Percentiles rank a stretch among this genome's conserved stretches.
These are phyloP conservation scores for Ogataea henricii DNA, from an alignment of 805 yeast species.

Conservation along the genomic window DNA sequence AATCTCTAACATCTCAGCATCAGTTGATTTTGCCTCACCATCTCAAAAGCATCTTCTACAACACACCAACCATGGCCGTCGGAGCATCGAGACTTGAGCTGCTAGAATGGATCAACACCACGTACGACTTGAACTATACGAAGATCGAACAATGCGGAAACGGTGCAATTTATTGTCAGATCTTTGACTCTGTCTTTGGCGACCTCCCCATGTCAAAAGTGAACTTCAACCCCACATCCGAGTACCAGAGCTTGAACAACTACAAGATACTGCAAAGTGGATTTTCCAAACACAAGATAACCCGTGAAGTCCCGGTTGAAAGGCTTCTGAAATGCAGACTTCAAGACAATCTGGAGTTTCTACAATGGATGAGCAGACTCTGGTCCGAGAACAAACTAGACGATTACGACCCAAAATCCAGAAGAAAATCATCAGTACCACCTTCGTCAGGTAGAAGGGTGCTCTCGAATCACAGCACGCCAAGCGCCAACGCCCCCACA, in stretches of 20 bases:
- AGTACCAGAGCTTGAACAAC: slow-evolving; percentile 76
- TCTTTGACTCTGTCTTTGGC: slow-evolving; percentile 79
- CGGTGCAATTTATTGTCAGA: slow-evolving; percentile 94
- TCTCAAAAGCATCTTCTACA: neutral
- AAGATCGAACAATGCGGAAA: slow-evolving; percentile 93
- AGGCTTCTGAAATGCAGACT: slow-evolving; percentile 80
- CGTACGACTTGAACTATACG: slow-evolving; percentile 62
- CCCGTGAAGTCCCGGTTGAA: slow-evolving; percentile 78
- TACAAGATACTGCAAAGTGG: slow-evolving; percentile 83
- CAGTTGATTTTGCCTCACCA: too few relatives aligned
- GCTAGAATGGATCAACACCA: slow-evolving; percentile 79
- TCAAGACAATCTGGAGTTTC: slow-evolving; percentile 91
- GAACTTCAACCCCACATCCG: slow-evolving; percentile 66
- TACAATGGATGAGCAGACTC: slow-evolving; percentile 85
- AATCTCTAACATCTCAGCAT: neutral
- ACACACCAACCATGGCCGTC: slow-evolving; percentile 28
- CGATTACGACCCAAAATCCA: slow-evolving; percentile 67
- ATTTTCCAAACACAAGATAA: slow-evolving; percentile 70
- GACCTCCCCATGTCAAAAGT: slow-evolving; percentile 83
- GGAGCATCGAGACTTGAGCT: slow-evolving; percentile 86
- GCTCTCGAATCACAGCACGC: slow-evolving; percentile 12
- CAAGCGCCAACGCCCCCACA: slow-evolving; percentile 16
- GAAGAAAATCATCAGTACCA: slow-evolving; percentile 43
- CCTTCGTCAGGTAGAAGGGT: slow-evolving; percentile 20
- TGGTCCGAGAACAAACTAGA: slow-evolving; percentile 80